Evolutionary conservation across 345 rosid genomes (phyloP).

Genomic region (Pelargonium nanum): DNA sequence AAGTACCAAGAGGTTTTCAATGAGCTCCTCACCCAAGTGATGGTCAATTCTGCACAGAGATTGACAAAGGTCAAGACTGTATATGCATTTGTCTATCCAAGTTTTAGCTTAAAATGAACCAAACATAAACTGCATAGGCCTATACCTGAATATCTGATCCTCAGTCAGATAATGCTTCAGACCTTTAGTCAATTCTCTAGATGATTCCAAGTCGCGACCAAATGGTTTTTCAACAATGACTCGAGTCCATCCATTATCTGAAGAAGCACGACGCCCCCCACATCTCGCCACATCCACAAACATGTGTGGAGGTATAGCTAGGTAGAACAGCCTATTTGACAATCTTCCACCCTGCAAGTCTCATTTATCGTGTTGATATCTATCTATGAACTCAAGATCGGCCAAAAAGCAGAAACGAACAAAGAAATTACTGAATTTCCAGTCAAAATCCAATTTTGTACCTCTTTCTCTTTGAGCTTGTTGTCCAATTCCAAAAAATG

Average conservation of each 20-base stretch:
- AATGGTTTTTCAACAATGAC: constrained; percentile 50
- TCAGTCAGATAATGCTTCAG: constrained; percentile 32
- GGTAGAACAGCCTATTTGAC: constrained; percentile 44
- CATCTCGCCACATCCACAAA: constrained; percentile 38
- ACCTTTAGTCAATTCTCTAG: constrained; percentile 27
- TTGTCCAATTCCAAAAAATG: constrained; percentile 31
- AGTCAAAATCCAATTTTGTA: constrained; percentile 1
- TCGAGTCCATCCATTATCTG: constrained; percentile 40
- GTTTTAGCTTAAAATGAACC: neutral
- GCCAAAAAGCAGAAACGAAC: neutral
- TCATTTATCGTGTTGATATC: neutral
- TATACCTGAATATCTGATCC: constrained; percentile 46
- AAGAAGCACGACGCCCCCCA: constrained; percentile 37
- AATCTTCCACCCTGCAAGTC: constrained; percentile 28
- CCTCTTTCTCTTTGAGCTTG: constrained; percentile 39
- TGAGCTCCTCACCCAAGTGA: constrained; percentile 43
- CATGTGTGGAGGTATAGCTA: constrained; percentile 38
- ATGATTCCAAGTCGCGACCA: constrained; percentile 40
- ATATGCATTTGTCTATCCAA: no score
- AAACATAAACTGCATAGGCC: neutral
- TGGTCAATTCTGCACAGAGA: constrained; percentile 34
- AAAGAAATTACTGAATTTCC: neutral
- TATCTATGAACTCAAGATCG: neutral
- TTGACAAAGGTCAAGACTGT: neutral
- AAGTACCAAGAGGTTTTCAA: constrained; percentile 41